Percentiles rank a stretch among this genome's conserved stretches.
Evolutionary conservation across 768 basidiomycete genomes (phyloP).

Genomic region (Rhodotorula toruloides): DNA sequence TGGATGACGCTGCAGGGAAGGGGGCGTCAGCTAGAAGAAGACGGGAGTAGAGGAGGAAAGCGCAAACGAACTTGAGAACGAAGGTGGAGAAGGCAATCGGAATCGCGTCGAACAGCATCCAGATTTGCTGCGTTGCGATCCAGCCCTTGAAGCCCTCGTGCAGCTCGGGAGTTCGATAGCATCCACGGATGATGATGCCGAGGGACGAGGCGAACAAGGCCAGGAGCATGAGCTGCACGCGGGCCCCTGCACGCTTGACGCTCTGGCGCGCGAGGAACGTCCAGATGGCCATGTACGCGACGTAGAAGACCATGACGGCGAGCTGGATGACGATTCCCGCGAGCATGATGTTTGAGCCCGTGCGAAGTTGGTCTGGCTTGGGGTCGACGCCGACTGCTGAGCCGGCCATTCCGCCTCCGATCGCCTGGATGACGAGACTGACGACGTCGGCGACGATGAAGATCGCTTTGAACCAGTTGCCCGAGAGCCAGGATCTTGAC

Average conservation of each 20-base stretch:
- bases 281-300: conserved; percentile 20
- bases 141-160: conserved; percentile 19
- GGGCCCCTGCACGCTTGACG: background rate
- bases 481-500: background rate
- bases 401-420: conserved; percentile 28
- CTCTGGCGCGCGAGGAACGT: background rate
- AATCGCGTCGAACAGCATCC: conserved; percentile 21
- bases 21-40: too few species aligned
- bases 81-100: conserved; percentile 6
- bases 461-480: conserved; percentile 24
- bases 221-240: conserved; percentile 19
- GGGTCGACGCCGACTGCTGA: background rate
- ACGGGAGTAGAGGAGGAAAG: background rate
- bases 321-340: conserved; percentile 6
- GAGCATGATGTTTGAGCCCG: conserved; percentile 4
- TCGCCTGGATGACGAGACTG: conserved; percentile 24
- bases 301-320: conserved; percentile 11
- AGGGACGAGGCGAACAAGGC: background rate
- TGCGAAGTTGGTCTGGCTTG: background rate
- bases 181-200: conserved; percentile 27
- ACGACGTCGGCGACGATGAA: conserved; percentile 32
- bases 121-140: conserved; percentile 12
- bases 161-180: conserved; percentile 28
- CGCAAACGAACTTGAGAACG: conserved; percentile 20
- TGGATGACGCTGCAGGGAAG: conserved; percentile 10